Evolutionary conservation across 768 basidiomycete genomes (phyloP), one percentile per base, ranked within the genome.

Genomic region (Amanita brunnescens): DNA sequence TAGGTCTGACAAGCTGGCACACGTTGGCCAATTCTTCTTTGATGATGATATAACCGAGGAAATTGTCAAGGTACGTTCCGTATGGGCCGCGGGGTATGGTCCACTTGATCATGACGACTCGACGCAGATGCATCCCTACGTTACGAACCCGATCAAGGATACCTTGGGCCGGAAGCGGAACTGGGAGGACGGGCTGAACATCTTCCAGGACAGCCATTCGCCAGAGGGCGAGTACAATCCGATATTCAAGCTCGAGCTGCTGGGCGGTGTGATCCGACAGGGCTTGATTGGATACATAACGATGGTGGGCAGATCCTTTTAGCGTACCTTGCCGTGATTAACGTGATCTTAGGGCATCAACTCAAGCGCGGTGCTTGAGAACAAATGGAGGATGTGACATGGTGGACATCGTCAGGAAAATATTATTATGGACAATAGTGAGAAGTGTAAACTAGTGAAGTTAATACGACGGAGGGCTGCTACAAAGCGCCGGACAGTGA

Each of bases 1-100:
- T 63, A 64, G 58, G 16, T 70, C 71, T n/a, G 67, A 68, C 1
- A 66, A 70, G 5, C 67, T 78, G 2, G 61, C 66, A 1, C 78
- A 80, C 57, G 67, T 68, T 13, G 78, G 78, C 1, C 78, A 80
- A 54, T 78, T 75, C 59, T 80, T 78, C 69, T 80, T 80, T 45
- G 76, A 78, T 37, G 78, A 80, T 53, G 73, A 74, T 2, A 62
- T 77, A 40, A 78, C 77, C 53, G 54, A 70, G 34, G 63, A 71
- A 13, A 62, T 80, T 10, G 76, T 78, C 55, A 73, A 76, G 59
- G 72, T 72, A 26, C 20, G 66, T 20, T n/a, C 44, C 43, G 3
- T 14, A 7, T 14, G 47, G 12, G 32, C 20, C 7, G 32, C 35
- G 39, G 26, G 48, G 12, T 21, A n/a, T n/a, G n/a, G n/a, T n/a